These are phyloP conservation scores for Herpetospermum pedunculosum DNA, from an alignment of 306 rosid genomes.

Conservation along the genomic window DNA sequence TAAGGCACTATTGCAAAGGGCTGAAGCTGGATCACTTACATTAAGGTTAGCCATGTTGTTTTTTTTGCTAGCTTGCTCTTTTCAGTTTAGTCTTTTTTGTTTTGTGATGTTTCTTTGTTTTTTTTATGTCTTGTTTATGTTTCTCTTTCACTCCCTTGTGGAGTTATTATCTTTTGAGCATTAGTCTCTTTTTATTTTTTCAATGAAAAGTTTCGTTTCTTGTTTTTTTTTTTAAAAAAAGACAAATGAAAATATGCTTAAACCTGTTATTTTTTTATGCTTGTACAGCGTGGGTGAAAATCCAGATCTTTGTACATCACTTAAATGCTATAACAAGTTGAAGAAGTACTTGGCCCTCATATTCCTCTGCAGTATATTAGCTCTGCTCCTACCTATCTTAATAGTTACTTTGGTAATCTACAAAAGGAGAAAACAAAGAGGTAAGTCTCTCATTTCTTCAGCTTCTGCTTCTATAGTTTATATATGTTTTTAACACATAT, in stretches of 20 bases:
- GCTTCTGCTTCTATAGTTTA: not conserved
- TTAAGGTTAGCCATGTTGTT: conserved; percentile 10
- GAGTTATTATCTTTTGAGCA: no score
- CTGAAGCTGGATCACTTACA: not conserved
- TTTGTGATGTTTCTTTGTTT: no score
- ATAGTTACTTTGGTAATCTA: not conserved
- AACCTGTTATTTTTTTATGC: not conserved
- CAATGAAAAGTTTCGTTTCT: no score
- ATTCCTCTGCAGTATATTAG: conserved; percentile 5
- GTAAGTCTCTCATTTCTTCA: not conserved
- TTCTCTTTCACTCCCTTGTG: no score
- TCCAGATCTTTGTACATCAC: not conserved
- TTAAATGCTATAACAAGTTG: conserved; percentile 6
- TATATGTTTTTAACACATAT: not conserved
- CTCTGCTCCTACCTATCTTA: not conserved
- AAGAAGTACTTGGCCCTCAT: conserved; percentile 20
- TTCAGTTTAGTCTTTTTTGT: no score
- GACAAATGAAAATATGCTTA: not conserved
- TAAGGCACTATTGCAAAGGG: not conserved
- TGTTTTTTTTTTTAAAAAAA: no score
- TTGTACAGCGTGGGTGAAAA: conserved; percentile 19
- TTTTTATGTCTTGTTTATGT: no score
- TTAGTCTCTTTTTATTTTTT: no score
- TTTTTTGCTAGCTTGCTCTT: no score
- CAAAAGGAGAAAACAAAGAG: conserved; percentile 12